phyloP scores from a whole-genome alignment of 2,329 filamentous ascomycete genomes.

The Trichophaea hybrida region DNA sequence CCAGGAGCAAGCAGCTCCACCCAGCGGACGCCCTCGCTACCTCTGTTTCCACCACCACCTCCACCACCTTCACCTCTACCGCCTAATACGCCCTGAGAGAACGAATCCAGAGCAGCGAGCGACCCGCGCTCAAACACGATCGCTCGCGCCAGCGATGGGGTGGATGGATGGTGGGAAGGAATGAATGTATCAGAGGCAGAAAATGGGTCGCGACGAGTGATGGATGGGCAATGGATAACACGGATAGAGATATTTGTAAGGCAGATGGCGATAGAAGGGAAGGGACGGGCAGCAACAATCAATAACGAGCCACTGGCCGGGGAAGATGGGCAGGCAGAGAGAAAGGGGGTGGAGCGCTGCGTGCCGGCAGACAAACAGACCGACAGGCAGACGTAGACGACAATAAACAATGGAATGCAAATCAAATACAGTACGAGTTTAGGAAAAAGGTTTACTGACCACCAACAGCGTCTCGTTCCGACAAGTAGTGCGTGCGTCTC shows the following conservation, averaged over 20 bases:
- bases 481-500: not conserved
- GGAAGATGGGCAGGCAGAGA: not conserved
- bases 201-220: conserved; percentile 5
- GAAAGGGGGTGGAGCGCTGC: not conserved
- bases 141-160: conserved; percentile 33
- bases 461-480: conserved; percentile 1
- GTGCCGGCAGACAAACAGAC: not conserved
- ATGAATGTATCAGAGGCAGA: conserved; percentile 8
- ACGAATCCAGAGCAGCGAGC: not conserved
- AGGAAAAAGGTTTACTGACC: not conserved
- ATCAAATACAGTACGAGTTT: not conserved
- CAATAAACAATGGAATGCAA: not conserved
- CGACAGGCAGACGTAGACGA: not conserved
- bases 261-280: conserved; percentile 37
- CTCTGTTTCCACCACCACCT: not conserved
- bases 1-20: not conserved
- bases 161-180: conserved; percentile 8
- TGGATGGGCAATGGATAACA: conserved; percentile 16
- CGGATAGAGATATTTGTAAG: conserved; percentile 32
- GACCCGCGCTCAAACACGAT: conserved; percentile 29
- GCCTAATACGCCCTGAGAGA: not conserved
- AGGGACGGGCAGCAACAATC: conserved; percentile 21
- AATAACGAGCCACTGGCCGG: conserved; percentile 22
- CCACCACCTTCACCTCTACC: not conserved
- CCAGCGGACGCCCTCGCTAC: not conserved